phyloP scores from a whole-genome alignment of 371 early-diverging fungal genomes.

The Mortierella sp. region DNA sequence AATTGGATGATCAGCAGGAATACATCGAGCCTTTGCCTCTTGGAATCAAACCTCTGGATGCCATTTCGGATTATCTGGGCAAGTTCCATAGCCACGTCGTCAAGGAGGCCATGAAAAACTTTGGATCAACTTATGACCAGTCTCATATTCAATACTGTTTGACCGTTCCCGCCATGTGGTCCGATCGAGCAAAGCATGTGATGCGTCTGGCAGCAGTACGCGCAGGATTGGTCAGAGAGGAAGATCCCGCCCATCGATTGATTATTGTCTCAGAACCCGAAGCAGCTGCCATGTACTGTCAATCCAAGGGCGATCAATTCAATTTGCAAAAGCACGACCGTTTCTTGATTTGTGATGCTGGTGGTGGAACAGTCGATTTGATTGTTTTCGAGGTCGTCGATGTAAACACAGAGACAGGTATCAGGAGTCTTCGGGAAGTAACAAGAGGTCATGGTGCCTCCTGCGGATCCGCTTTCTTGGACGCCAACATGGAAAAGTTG shows the following conservation, averaged over 20 bases:
- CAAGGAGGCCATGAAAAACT: slow-evolving; percentile 62
- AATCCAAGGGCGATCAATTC: slow-evolving; percentile 67
- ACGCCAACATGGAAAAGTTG: slow-evolving; percentile 54
- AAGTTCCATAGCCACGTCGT: slow-evolving; percentile 63
- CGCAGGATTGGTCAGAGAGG: slow-evolving; percentile 60
- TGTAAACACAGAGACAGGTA: slow-evolving; percentile 56
- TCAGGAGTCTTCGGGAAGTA: slow-evolving; percentile 59
- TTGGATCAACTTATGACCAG: slow-evolving; percentile 65
- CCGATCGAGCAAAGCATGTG: slow-evolving; percentile 64
- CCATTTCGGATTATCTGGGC: slow-evolving; percentile 63
- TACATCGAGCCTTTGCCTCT: slow-evolving; percentile 61
- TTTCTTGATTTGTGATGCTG: slow-evolving; percentile 77
- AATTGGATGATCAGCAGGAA: slow-evolving; percentile 64
- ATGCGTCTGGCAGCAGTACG: slow-evolving; percentile 69
- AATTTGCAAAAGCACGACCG: slow-evolving; percentile 63
- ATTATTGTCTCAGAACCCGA: slow-evolving; percentile 69
- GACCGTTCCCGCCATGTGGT: slow-evolving; percentile 70
- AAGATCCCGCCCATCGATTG: slow-evolving; percentile 62
- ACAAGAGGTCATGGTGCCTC: slow-evolving; percentile 58
- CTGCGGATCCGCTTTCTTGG: slow-evolving; percentile 58
- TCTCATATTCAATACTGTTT: slow-evolving; percentile 65
- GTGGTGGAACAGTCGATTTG: slow-evolving; percentile 77
- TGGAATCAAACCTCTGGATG: slow-evolving; percentile 62
- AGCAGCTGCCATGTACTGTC: slow-evolving; percentile 70
- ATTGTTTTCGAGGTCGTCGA: slow-evolving; percentile 59